Base-by-base conservation (phyloP, 2,329 filamentous ascomycete genomes). In the Bipolaris gigantea region DNA sequence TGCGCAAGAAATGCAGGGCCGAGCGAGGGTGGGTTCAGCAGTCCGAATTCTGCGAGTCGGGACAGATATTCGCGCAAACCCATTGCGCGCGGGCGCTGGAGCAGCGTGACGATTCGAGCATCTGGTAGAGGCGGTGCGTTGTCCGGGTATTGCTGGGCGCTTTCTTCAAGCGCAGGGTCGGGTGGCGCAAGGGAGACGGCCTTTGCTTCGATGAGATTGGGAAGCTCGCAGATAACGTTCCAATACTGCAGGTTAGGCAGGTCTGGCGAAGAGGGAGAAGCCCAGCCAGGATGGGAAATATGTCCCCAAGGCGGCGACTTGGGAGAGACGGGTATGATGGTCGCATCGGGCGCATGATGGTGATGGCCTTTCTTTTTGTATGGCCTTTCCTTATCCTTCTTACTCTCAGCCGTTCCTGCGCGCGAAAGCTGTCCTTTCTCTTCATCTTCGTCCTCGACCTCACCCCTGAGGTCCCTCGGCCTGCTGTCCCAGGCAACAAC, bases 251-350 rank as follows among this genome's bases (percentile, higher is more conserved):
- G 76, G 67, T 90, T 85, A 4, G 90, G 86, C 16, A 94, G 77
- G 67, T 94, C 89, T 8, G 83, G 78, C 1, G 85, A 88, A 27
- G 84, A 83, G 5, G 93, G 93, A 2, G 91, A 89, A 2, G 89
- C 88, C 93, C 94, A 97, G 47, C 93, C 94, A 15, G 86, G 80
- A 71, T 99, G 94, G 55, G 89, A 85, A 48, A 97, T 85, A n/a
- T 85, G 77, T 19, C 90, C 91, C 93, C 93, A 97, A 60, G 77
- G 84, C 23, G 88, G 83, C 39, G 65, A 79, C 70, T 59, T 51
- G 52, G 73, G 47, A 66, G 77, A 69, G 60, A 81, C 65, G 8
- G 70, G 64, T 9, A 80, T 74, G 25, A 75, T 66, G 2, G 68
- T 74, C 18, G 63, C 59, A 18, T 67, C 58, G 19, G 55, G 58